phyloP scores from a whole-genome alignment of 2,329 filamentous ascomycete species.

The Fusarium sterilihyphosum region DNA sequence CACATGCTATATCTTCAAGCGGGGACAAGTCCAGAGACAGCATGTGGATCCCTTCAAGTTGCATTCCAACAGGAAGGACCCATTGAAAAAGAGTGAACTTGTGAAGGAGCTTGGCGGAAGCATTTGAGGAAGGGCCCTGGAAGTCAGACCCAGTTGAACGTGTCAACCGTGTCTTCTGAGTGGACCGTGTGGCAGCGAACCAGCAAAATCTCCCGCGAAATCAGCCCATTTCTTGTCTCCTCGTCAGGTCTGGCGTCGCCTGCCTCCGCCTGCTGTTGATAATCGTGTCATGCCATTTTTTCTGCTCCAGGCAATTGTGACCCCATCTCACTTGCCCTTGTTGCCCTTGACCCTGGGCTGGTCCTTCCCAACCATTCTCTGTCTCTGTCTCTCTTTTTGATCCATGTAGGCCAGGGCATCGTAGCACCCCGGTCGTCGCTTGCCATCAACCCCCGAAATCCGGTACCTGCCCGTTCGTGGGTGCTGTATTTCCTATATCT shows the following conservation, averaged over 20 bases:
- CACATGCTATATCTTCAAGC: background rate
- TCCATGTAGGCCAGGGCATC: conserved; percentile 3
- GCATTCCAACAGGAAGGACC: conserved; percentile 22
- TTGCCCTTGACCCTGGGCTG: conserved; percentile 20
- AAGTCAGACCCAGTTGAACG: conserved; percentile 32
- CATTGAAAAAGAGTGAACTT: conserved; percentile 21
- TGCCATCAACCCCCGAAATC: conserved; percentile 35
- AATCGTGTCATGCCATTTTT: conserved; percentile 51
- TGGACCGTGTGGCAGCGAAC: conserved; percentile 37
- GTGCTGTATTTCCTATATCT: conserved; percentile 38
- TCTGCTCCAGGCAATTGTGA: conserved; percentile 35
- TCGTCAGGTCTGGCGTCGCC: conserved; percentile 45
- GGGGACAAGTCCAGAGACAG: conserved; percentile 17
- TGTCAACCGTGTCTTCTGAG: conserved; percentile 34
- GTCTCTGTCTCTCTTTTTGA: conserved; percentile 19
- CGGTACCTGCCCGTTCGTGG: conserved; percentile 36
- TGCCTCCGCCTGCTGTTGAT: conserved; percentile 46
- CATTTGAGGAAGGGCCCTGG: conserved; percentile 14
- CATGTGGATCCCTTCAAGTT: conserved; percentile 28
- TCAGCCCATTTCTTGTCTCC: conserved; percentile 52
- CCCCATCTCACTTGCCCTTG: conserved; percentile 34
- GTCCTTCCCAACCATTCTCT: conserved; percentile 21
- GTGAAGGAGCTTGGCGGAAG: background rate
- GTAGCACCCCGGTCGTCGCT: conserved; percentile 36
- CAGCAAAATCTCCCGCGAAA: conserved; percentile 47